Evolutionary conservation across 495 filamentous ascomycete species (phyloP).

Genomic region (Neurospora terricola): DNA sequence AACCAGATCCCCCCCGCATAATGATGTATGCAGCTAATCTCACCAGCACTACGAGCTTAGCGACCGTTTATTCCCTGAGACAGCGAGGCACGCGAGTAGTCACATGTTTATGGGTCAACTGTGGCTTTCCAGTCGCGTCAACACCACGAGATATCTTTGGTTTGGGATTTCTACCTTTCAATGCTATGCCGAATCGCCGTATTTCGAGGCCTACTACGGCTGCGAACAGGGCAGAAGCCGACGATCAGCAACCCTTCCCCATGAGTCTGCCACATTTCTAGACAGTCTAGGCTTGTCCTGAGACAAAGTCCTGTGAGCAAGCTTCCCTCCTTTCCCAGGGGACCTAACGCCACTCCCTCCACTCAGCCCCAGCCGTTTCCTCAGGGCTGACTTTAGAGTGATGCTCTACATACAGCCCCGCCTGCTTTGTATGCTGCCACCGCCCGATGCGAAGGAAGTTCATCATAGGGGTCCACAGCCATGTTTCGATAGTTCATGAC

Average conservation of each 20-base stretch:
- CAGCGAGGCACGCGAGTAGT: background rate
- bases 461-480: background rate
- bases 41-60: background rate
- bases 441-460: background rate
- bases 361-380: background rate
- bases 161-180: background rate
- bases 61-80: constrained; percentile 5
- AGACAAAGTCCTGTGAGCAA: background rate
- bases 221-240: background rate
- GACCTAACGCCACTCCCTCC: background rate
- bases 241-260: background rate
- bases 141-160: background rate
- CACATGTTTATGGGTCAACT: background rate
- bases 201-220: background rate
- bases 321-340: background rate
- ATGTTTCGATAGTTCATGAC: background rate
- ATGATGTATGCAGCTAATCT: background rate
- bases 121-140: background rate
- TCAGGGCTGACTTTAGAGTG: background rate
- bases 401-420: background rate
- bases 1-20: background rate
- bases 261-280: background rate
- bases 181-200: background rate
- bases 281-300: background rate
- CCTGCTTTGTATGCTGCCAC: background rate